phyloP scores from a whole-genome alignment of 345 rosid species.

The Syzygium grande region DNA sequence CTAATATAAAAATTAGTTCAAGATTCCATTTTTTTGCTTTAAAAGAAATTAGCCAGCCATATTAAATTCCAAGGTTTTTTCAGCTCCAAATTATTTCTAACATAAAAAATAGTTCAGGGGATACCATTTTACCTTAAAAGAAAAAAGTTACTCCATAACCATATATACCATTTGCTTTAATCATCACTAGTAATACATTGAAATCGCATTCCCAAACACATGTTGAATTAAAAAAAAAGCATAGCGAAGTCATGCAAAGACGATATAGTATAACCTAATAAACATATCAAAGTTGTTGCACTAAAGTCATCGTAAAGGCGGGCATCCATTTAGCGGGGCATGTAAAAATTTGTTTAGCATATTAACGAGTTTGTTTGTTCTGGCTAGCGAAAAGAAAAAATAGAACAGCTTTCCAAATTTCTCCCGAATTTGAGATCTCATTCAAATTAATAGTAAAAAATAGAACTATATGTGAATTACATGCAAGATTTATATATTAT shows the following conservation, averaged over 20 bases:
- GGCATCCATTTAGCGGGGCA: neutral
- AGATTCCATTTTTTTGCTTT: neutral
- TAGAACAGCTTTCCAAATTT: neutral
- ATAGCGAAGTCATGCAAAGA: neutral
- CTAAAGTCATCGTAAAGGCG: neutral
- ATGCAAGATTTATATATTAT: too few species aligned
- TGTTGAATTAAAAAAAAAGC: neutral
- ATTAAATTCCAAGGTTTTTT: neutral
- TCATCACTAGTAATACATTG: neutral
- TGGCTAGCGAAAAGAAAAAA: too few species aligned
- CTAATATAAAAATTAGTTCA: too few species aligned
- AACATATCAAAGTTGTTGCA: neutral
- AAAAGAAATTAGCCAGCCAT: neutral
- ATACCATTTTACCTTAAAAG: neutral
- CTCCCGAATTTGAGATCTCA: neutral
- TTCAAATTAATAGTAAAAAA: neutral
- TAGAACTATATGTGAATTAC: neutral
- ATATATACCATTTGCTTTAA: neutral
- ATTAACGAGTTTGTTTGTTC: too few species aligned
- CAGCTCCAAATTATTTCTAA: neutral
- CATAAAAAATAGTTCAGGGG: neutral
- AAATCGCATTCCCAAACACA: neutral
- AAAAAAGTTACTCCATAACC: neutral
- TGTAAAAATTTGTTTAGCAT: neutral
- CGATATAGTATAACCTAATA: neutral